A percentile compares a stretch with the other conserved stretches of the same genome.
Conservation (phyloP, 352 stramenopile species). For the Aphanomyces euteiches region DNA sequence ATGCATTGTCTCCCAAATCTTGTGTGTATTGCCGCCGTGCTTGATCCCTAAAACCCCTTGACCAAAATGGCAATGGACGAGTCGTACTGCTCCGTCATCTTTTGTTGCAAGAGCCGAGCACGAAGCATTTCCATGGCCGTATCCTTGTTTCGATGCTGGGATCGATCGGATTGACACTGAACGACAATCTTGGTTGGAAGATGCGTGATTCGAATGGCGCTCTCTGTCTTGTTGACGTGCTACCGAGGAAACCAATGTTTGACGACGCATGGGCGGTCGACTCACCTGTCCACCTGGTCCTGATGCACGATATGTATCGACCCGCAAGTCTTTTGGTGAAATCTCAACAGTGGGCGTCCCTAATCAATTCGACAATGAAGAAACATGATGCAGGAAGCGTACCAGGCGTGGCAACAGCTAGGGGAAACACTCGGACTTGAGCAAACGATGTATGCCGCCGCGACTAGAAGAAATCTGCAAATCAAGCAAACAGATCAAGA, state of each 20-base stretch:
- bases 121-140: constrained; percentile 84
- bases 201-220: constrained; percentile 94
- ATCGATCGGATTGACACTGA: constrained; percentile 92
- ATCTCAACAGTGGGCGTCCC: constrained; percentile 51
- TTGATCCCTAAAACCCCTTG: constrained; percentile 54
- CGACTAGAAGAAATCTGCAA: constrained; percentile 22
- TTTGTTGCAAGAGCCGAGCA: constrained; percentile 67
- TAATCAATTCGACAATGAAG: not conserved
- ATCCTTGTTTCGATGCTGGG: constrained; percentile 92
- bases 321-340: constrained; percentile 84
- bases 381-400: too few species aligned
- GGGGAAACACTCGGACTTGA: constrained; percentile 70
- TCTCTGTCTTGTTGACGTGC: constrained; percentile 98
- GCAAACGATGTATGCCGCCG: constrained; percentile 95
- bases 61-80: constrained; percentile 59
- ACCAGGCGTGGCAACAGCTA: constrained; percentile 30
- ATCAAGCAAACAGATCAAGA: not conserved
- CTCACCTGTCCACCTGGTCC: constrained; percentile 85
- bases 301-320: constrained; percentile 92
- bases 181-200: constrained; percentile 91
- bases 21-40: constrained; percentile 54
- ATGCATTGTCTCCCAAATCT: constrained; percentile 69
- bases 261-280: not conserved
- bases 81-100: constrained; percentile 46
- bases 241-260: not conserved